phyloP scores from a whole-genome alignment of 1,284 basidiomycete genomes.

The Cutaneotrichosporon sp. region DNA sequence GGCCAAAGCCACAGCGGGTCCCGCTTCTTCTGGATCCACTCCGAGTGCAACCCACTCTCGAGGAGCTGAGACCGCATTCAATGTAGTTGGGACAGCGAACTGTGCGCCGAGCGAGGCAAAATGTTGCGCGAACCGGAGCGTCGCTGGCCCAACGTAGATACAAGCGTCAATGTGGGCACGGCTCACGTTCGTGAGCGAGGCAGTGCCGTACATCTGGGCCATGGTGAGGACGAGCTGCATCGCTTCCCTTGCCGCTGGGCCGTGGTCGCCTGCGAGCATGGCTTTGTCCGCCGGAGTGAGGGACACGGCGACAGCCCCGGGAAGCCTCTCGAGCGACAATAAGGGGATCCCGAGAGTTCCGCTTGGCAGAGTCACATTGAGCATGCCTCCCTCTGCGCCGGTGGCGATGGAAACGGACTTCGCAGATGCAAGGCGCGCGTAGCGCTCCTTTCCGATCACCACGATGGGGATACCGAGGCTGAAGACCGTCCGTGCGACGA shows the following conservation, averaged over 20 bases:
- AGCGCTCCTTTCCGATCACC: background rate
- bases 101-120: conserved; percentile 4
- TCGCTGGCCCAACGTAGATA: conserved; percentile 15
- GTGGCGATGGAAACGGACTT: background rate
- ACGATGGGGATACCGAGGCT: background rate
- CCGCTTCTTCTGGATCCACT: background rate
- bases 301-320: background rate
- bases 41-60: conserved; percentile 4
- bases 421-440: background rate
- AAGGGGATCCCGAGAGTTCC: background rate
- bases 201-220: conserved; percentile 12
- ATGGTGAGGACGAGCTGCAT: conserved; percentile 6
- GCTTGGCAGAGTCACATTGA: background rate
- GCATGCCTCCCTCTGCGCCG: background rate
- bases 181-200: background rate
- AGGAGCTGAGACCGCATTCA: conserved; percentile 6
- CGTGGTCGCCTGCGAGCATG: conserved; percentile 1
- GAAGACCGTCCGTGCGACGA: conserved; percentile 8
- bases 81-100: conserved; percentile 12
- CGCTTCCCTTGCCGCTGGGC: conserved; percentile 1
- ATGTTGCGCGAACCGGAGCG: conserved; percentile 7
- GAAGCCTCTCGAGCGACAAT: background rate
- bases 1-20: background rate
- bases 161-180: conserved; percentile 12
- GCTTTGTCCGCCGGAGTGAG: background rate